These are phyloP conservation scores for Kregervanrija delftensis DNA, from an alignment of 805 yeast species.

Conservation along the genomic window DNA sequence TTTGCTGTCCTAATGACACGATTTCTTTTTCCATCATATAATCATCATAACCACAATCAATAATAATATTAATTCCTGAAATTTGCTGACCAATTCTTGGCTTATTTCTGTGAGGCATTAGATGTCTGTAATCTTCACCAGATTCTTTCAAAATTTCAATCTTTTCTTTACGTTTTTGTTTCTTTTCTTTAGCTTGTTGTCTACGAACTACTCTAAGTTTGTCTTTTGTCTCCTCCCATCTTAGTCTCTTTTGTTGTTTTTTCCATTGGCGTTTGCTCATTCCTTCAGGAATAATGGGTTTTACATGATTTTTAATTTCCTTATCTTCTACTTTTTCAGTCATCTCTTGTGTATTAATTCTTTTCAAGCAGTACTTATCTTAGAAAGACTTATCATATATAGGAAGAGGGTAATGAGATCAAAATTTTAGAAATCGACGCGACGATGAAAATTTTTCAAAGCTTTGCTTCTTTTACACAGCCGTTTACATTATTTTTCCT, in stretches of 20 bases:
- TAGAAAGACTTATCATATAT: too few relatives aligned
- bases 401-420: too few relatives aligned
- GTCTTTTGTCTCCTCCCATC: conserved; percentile 61
- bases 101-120: conserved; percentile 26
- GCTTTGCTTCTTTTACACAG: too few relatives aligned
- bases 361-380: too few relatives aligned
- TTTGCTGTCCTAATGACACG: conserved; percentile 69
- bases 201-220: conserved; percentile 47
- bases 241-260: conserved; percentile 43
- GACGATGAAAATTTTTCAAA: too few relatives aligned
- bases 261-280: conserved; percentile 87
- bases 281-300: conserved; percentile 58
- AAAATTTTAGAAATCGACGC: too few relatives aligned
- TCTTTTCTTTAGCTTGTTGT: conserved; percentile 45
- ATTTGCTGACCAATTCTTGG: conserved; percentile 35
- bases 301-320: too few relatives aligned
- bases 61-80: conserved; percentile 48
- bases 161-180: conserved; percentile 23
- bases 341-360: too few relatives aligned
- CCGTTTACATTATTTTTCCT: too few relatives aligned
- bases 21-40: conserved; percentile 71
- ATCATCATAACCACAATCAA: conserved; percentile 90
- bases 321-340: too few relatives aligned
- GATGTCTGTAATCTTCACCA: conserved; percentile 31
- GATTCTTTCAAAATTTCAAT: conserved; percentile 30